Evolutionary conservation across 305 asterid genomes (phyloP), one percentile per base, ranked within the genome.

Genomic region (Plantago lanceolata): DNA sequence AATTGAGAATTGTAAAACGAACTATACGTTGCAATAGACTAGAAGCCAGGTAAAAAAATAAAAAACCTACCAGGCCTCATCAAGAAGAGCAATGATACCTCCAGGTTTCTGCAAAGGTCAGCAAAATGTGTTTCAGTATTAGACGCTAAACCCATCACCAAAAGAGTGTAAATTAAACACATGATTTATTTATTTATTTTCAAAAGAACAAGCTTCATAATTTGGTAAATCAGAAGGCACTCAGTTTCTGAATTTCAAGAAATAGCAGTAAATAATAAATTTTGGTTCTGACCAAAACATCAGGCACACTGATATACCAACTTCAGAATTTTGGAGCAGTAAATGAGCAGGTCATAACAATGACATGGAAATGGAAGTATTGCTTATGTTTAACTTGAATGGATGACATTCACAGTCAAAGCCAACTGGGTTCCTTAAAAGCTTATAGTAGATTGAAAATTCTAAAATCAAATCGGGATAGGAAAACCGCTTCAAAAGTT

Each of bases 81-180:
- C 98, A 55, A 92, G 98, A 73, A 92, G 98, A 70, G 98, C 85
- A 66, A 92, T 16, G 64, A 92, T 85, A 61, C 98, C 98, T 71
- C 98, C 98, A 72, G 97, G 97, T 83, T 92, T 92, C 98, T 92
- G 97, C 76, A 68, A 74, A 76, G 52, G 16, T 65, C 75, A 73
- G 53, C 51, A 59, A 51, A 62, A 68, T 58, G 44, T 59, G 54
- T 54, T 59, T 59, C 57, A 8, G 29, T 50, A 49, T 48, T 55
- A 48, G 54, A 37, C 53, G 33, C 19, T 31, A 37, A 45, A 59
- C 61, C 64, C 69, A 73, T 29, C 62, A 67, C 43, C 16, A 67
- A 58, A 56, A 35, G 48, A 72, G 55, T 33, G 45, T 48, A 17
- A 33, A 64, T 44, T 60, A 29, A 18, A 62, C 48, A 47, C n/a